A percentile compares a stretch with the other conserved stretches of the same genome.
These are phyloP conservation scores for Amphichorda felina DNA, from an alignment of 2,329 filamentous ascomycete genomes.

Conservation along the genomic window DNA sequence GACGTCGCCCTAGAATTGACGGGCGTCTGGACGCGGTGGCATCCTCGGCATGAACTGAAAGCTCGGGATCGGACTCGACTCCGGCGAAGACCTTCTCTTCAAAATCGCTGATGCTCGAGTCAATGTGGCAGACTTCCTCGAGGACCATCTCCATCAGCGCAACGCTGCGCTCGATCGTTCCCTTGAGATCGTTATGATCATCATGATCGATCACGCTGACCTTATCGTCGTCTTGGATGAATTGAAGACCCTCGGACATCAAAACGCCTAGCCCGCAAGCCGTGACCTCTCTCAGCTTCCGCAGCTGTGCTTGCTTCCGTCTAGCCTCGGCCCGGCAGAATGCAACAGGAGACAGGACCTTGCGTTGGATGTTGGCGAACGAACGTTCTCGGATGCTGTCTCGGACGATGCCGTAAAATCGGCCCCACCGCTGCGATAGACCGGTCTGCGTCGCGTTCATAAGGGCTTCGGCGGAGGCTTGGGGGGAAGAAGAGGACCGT, in stretches of 20 bases:
- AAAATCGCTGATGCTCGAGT: constrained; percentile 50
- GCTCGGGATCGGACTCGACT: constrained; percentile 48
- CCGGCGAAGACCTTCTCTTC: constrained; percentile 54
- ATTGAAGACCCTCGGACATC: constrained; percentile 72
- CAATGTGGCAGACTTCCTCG: constrained; percentile 53
- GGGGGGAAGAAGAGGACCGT: constrained; percentile 16
- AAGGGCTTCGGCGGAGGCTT: constrained; percentile 13
- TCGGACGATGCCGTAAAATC: constrained; percentile 73
- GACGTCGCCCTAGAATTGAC: constrained; percentile 50
- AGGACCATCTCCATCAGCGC: constrained; percentile 79
- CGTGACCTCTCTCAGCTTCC: constrained; percentile 64
- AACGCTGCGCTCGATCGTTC: constrained; percentile 67
- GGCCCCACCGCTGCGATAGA: constrained; percentile 42
- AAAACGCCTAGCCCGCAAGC: constrained; percentile 80
- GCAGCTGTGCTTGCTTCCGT: constrained; percentile 59
- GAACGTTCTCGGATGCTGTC: constrained; percentile 65
- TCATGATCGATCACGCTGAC: constrained; percentile 34
- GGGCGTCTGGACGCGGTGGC: constrained; percentile 29
- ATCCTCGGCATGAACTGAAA: constrained; percentile 39
- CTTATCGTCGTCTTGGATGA: constrained; percentile 49
- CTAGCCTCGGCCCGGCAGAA: constrained; percentile 63
- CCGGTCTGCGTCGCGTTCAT: constrained; percentile 22
- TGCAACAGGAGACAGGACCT: constrained; percentile 68
- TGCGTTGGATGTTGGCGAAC: constrained; percentile 56
- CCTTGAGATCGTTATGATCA: constrained; percentile 47